Evolutionary conservation across 2,329 filamentous ascomycete species (phyloP).

Genomic region (Fusarium pilosicola): DNA sequence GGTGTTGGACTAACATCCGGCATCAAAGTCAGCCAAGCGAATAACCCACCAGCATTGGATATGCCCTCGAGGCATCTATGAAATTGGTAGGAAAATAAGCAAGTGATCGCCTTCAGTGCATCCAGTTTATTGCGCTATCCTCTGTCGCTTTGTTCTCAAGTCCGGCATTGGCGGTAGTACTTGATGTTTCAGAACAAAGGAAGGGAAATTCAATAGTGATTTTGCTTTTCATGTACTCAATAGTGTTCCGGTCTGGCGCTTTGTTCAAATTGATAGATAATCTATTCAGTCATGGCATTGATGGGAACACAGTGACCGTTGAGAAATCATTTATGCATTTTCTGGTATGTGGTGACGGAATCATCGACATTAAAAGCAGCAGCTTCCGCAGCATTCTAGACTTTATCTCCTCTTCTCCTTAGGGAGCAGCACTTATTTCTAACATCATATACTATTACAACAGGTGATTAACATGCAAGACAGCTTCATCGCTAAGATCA

Average conservation of each 20-base stretch:
- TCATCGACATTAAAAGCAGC: background rate
- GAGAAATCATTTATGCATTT: background rate
- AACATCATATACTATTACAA: background rate
- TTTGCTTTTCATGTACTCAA: background rate
- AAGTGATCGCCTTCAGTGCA: background rate
- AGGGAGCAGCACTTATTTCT: background rate
- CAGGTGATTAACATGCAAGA: background rate
- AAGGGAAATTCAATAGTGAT: background rate
- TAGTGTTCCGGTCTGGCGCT: background rate
- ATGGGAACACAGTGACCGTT: background rate
- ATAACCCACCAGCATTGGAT: constrained; percentile 28
- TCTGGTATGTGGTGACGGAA: background rate
- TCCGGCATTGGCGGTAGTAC: too few relatives aligned
- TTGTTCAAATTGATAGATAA: constrained; percentile 3
- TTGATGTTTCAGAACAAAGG: background rate
- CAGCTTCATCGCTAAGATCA: background rate
- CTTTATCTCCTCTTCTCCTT: background rate
- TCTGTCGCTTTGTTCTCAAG: background rate
- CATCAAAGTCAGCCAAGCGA: constrained; percentile 45
- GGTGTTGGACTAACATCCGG: constrained; percentile 47
- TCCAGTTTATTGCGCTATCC: background rate
- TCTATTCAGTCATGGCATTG: background rate
- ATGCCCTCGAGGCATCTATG: constrained; percentile 19
- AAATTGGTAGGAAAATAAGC: background rate
- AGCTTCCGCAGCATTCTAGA: background rate